phyloP scores from a whole-genome alignment of 1,284 basidiomycete genomes.

The Naganishia sp. region DNA sequence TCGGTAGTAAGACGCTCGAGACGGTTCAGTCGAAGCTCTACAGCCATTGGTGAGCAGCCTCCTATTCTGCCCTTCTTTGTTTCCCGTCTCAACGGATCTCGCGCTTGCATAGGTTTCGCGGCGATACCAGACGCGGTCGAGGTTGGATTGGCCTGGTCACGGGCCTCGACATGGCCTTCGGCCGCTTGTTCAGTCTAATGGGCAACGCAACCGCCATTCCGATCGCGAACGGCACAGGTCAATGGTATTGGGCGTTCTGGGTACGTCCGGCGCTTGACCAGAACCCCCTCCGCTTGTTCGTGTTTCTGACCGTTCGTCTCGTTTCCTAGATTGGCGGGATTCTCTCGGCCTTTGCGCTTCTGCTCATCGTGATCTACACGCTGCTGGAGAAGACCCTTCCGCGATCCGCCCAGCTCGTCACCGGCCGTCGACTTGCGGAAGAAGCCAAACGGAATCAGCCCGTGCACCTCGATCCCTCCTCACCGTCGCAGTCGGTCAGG shows the following conservation, averaged over 20 bases:
- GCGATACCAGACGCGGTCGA: constrained; percentile 18
- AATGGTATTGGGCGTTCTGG: constrained; percentile 53
- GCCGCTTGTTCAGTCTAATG: constrained; percentile 37
- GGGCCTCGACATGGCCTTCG: constrained; percentile 48
- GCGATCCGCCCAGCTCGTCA: constrained; percentile 37
- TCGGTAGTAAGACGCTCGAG: constrained; percentile 48
- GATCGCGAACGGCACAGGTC: constrained; percentile 49
- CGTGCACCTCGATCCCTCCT: background rate
- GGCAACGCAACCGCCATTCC: constrained; percentile 46
- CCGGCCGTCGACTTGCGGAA: constrained; percentile 34
- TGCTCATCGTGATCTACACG: constrained; percentile 46
- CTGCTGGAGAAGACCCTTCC: constrained; percentile 48
- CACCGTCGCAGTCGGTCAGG: too few relatives aligned
- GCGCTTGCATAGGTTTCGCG: constrained; percentile 7
- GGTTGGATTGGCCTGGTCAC: constrained; percentile 27
- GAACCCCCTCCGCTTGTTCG: background rate
- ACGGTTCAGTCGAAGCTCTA: constrained; percentile 45
- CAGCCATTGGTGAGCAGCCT: constrained; percentile 34
- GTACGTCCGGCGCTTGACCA: constrained; percentile 30
- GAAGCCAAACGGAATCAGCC: background rate
- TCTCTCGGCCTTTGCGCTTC: constrained; percentile 41
- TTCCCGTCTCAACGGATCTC: constrained; percentile 15
- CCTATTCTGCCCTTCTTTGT: constrained; percentile 33
- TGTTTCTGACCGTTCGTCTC: too few relatives aligned
- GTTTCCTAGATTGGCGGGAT: constrained; percentile 43